phyloP scores from a whole-genome alignment of 108 stramenopile species.

The Pseudonitzschia pungens region DNA sequence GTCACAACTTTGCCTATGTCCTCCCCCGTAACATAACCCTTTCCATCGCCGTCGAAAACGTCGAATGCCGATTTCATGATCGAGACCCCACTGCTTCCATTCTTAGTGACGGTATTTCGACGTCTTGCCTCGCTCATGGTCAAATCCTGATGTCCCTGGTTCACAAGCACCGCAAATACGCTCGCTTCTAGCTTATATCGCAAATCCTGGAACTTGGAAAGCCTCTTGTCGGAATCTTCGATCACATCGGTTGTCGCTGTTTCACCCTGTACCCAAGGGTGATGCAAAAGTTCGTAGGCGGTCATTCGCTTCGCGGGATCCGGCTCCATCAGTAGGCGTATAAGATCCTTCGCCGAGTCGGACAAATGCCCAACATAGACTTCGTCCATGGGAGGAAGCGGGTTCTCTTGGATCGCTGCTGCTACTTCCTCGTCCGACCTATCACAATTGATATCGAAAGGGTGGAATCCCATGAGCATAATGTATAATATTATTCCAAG shows the following conservation, averaged over 20 bases:
- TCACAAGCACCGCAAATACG: slow-evolving; percentile 77
- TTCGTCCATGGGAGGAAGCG: slow-evolving; percentile 45
- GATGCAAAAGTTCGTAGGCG: slow-evolving; percentile 77
- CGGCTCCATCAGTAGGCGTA: slow-evolving; percentile 65
- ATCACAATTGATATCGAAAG: slow-evolving; percentile 71
- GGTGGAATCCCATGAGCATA: slow-evolving; percentile 85
- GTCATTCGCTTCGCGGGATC: slow-evolving; percentile 68
- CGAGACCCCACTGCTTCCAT: slow-evolving; percentile 42
- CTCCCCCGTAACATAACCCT: slow-evolving; percentile 65
- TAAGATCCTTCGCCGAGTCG: slow-evolving; percentile 71
- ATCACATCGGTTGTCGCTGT: slow-evolving; percentile 71
- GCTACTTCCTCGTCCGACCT: slow-evolving; percentile 70
- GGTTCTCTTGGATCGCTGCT: slow-evolving; percentile 42
- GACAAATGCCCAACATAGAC: slow-evolving; percentile 55
- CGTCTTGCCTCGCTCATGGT: slow-evolving; percentile 45
- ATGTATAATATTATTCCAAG: slow-evolving; percentile 87
- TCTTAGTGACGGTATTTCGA: slow-evolving; percentile 20
- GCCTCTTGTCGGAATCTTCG: slow-evolving; percentile 66
- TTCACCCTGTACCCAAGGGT: slow-evolving; percentile 86
- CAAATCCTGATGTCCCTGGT: slow-evolving; percentile 43
- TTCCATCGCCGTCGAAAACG: slow-evolving; percentile 71
- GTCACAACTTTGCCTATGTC: slow-evolving; percentile 70
- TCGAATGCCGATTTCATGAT: slow-evolving; percentile 77
- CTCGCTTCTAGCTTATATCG: slow-evolving; percentile 65
- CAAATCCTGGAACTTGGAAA: slow-evolving; percentile 68